phyloP scores from a whole-genome alignment of 352 stramenopile species.

The Globisporangium irregulare region DNA sequence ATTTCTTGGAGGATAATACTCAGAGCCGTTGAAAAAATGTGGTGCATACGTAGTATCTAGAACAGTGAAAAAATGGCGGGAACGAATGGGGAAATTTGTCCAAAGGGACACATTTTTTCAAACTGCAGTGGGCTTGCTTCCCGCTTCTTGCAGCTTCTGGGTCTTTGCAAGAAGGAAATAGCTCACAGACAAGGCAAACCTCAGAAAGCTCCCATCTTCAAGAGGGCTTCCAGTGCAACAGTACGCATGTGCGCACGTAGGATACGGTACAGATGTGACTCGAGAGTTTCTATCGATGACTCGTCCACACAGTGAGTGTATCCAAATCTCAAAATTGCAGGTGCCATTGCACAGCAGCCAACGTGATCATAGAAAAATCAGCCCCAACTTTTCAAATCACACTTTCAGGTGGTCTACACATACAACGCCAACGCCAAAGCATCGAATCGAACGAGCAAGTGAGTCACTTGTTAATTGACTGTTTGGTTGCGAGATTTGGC shows the following conservation, averaged over 20 bases:
- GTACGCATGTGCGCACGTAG: not conserved
- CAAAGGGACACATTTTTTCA: not conserved
- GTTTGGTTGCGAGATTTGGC: not conserved
- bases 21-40: no score
- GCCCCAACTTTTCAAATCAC: not conserved
- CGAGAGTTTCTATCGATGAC: no score
- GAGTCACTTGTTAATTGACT: not conserved
- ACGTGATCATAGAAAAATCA: not conserved
- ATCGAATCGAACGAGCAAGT: not conserved
- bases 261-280: not conserved
- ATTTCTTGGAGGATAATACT: no score
- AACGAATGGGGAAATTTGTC: not conserved
- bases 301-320: no score
- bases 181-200: not conserved
- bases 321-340: no score
- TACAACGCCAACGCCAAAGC: not conserved
- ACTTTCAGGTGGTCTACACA: not conserved
- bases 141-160: not conserved
- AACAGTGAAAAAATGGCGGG: not conserved
- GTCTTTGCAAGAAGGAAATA: no score
- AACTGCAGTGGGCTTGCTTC: not conserved
- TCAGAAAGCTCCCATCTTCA: slow-evolving; percentile 2
- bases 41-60: not conserved
- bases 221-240: not conserved
- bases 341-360: no score